A percentile compares a stretch with the other conserved stretches of the same genome.
Conservation (phyloP, 2,329 filamentous ascomycete species). For the Nannizzia gypsea region DNA sequence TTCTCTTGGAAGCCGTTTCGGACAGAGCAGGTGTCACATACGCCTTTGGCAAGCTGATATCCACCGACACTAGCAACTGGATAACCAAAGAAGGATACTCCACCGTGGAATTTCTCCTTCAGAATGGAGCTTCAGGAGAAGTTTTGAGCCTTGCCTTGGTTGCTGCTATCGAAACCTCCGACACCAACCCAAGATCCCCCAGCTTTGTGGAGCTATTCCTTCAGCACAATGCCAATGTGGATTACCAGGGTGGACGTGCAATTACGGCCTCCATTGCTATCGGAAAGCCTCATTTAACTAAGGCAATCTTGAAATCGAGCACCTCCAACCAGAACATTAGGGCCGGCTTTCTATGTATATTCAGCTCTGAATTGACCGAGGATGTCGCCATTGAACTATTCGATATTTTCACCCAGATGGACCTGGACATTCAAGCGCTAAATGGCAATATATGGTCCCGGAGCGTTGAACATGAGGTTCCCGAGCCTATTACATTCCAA, state of each 20-base stretch:
- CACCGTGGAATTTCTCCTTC: slow-evolving; percentile 39
- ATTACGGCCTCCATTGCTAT: slow-evolving; percentile 40
- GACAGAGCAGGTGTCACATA: slow-evolving; percentile 11
- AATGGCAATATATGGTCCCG: slow-evolving; percentile 26
- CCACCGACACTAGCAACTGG: slow-evolving; percentile 22
- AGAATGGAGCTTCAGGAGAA: slow-evolving; percentile 20
- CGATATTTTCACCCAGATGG: slow-evolving; percentile 33
- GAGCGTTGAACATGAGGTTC: slow-evolving; percentile 35
- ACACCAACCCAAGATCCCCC: slow-evolving; percentile 25
- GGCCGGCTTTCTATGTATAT: slow-evolving; percentile 45
- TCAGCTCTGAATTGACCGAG: slow-evolving; percentile 42
- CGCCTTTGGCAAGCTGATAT: slow-evolving; percentile 12
- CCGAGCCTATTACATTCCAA: slow-evolving; percentile 41
- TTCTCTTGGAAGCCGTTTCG: slow-evolving; percentile 12
- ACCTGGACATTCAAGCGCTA: slow-evolving; percentile 7
- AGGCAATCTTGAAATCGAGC: slow-evolving; percentile 7
- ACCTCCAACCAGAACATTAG: slow-evolving; percentile 36
- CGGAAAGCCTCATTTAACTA: slow-evolving; percentile 36
- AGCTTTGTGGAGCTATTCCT: slow-evolving; percentile 35
- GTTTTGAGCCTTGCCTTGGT: slow-evolving; percentile 38
- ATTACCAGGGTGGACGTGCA: slow-evolving; percentile 44
- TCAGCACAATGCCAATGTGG: slow-evolving; percentile 36
- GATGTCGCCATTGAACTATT: slow-evolving; percentile 42
- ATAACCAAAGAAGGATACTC: slow-evolving; percentile 41
- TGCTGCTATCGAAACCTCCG: slow-evolving; percentile 36